Base-by-base conservation (phyloP, 371 early-diverging fungal genomes). In the Haplosporangium sp. region DNA sequence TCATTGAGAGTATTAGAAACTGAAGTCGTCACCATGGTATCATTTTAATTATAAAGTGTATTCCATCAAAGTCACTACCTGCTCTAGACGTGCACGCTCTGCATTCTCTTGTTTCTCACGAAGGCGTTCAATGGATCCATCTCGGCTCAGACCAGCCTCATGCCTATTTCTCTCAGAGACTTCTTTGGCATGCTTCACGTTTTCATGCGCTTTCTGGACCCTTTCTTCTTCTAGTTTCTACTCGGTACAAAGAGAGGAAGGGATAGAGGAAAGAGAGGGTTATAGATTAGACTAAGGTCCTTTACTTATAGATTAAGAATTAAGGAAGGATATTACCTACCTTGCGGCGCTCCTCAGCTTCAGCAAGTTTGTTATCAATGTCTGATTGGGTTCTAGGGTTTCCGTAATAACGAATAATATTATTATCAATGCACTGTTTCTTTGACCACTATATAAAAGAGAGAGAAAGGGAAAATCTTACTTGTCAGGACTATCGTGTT, bases 61-160 rank as follows among this genome's bases (percentile, higher is more conserved):
- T 27, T 27, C 27, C 27, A 27, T 40, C 35, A 6, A 17, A 17
- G 48, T 48, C 27, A 19, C 59, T 55, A 77, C 78, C 78, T 72
- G 74, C 38, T 79, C 79, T 34, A 71, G 71, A 56, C 79, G 74
- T 37, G 61, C 74, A 19, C 71, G 70, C 52, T 74, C 79, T 9
- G 79, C 79, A 39, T 74, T 79, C 40, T 79, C 79, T 57, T 79
- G 79, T 57, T 79, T 79, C 53, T 74, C 79, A 27, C 79, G 78
- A 67, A 74, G 63, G 27, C 70, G 67, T 20, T 79, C 69, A 55
- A 74, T 37, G 19, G 73, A 69, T 47, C 74, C 81, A 59, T 69
- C 74, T 8, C 75, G 67, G 53, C 48, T 78, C 45, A 66, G 42
- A 35, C 50, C 75, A 35, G 71, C 65, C 8, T 71, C 72, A 6